A percentile compares a stretch with the other conserved stretches of the same genome.
Evolutionary conservation across 352 stramenopile genomes (phyloP).

Genomic region (Phytopythium sindhum): DNA sequence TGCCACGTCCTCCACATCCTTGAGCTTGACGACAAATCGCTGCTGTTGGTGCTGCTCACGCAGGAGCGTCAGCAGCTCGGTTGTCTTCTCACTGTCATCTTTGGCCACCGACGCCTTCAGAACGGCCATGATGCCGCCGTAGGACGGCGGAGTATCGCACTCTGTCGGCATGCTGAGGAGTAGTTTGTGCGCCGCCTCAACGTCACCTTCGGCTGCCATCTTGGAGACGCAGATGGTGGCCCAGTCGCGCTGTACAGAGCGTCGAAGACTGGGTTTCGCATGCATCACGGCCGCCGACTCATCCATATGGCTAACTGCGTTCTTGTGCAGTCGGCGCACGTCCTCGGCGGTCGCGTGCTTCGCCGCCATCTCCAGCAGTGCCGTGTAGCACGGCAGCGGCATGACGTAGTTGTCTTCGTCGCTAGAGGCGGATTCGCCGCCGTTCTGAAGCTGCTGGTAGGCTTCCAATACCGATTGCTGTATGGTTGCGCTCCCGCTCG

Average conservation of each 20-base stretch:
- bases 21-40: neutral
- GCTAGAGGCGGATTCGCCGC: slow-evolving; percentile 5
- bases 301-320: slow-evolving; percentile 19
- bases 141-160: neutral
- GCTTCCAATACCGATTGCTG: slow-evolving; percentile 16
- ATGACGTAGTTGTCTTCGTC: slow-evolving; percentile 36
- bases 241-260: slow-evolving; percentile 1
- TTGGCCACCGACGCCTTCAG: neutral
- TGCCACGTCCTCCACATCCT: neutral
- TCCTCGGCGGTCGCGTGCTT: slow-evolving; percentile 26
- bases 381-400: slow-evolving; percentile 32
- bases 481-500: neutral
- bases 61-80: neutral
- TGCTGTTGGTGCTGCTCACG: neutral
- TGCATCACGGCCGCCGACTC: neutral
- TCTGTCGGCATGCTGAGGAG: slow-evolving; percentile 1
- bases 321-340: slow-evolving; percentile 34
- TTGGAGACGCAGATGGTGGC: slow-evolving; percentile 8
- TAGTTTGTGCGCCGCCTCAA: neutral
- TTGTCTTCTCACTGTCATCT: neutral
- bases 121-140: slow-evolving; percentile 5
- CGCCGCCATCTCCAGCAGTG: slow-evolving; percentile 31
- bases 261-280: neutral
- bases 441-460: slow-evolving; percentile 11
- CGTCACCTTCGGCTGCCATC: slow-evolving; percentile 5